Conservation (phyloP, 2,329 filamentous ascomycete genomes). For the Phaeosphaeria sp. region DNA sequence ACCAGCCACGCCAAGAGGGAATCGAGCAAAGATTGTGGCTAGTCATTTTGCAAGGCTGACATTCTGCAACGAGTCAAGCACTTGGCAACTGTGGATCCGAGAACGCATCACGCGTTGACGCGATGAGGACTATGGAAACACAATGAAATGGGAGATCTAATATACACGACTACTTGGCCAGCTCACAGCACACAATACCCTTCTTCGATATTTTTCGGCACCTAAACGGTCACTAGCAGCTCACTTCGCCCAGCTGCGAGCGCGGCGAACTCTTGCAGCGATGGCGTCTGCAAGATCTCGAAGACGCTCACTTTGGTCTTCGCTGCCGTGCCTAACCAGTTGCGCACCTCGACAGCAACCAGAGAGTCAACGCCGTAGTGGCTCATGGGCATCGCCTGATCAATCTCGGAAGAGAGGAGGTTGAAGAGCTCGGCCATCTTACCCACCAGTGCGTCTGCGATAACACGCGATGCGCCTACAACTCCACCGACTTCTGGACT, state of each 20-base stretch:
- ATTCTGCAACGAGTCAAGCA: not conserved
- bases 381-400: not conserved
- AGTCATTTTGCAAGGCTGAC: not conserved
- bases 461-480: not conserved
- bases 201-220: too few species aligned
- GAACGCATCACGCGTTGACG: not conserved
- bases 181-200: too few species aligned
- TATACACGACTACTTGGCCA: too few species aligned
- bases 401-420: not conserved
- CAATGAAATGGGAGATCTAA: too few species aligned
- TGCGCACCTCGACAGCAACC: slow-evolving; percentile 24
- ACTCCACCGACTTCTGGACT: not conserved
- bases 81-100: not conserved
- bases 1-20: too few species aligned
- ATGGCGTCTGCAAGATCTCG: not conserved
- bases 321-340: slow-evolving; percentile 6
- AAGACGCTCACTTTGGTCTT: not conserved
- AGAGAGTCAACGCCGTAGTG: slow-evolving; percentile 28
- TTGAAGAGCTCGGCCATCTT: not conserved
- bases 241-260: not conserved
- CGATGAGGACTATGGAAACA: too few species aligned
- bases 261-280: not conserved
- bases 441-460: not conserved
- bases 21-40: too few species aligned
- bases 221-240: not conserved